A percentile compares a stretch with the other conserved stretches of the same genome.
phyloP scores from a whole-genome alignment of 2,329 filamentous ascomycete species.

The Chaetomiaceae sp. region DNA sequence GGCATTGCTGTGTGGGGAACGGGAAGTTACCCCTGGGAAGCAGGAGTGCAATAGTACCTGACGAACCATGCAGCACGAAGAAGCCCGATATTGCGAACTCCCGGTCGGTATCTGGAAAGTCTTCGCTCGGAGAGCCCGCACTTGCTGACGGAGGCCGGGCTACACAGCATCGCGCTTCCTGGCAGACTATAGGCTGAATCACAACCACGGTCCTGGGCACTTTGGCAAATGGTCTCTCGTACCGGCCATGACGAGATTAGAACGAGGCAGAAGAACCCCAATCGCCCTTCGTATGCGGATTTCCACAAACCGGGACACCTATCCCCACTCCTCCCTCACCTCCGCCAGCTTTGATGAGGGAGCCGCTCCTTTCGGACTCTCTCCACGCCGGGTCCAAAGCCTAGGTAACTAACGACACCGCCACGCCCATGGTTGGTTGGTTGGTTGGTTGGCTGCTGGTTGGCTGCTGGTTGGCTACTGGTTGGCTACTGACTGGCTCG shows the following conservation, averaged over 20 bases:
- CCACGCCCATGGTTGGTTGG: neutral
- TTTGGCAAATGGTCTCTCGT: neutral
- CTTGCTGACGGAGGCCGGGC: neutral
- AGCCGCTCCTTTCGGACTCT: conserved; percentile 11
- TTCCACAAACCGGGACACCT: conserved; percentile 19
- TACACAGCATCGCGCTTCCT: conserved; percentile 4
- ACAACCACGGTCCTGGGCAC: neutral
- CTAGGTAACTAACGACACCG: neutral
- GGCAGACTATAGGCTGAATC: conserved; percentile 20
- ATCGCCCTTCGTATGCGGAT: neutral
- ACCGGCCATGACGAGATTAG: neutral
- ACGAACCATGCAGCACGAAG: neutral
- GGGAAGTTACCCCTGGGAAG: conserved; percentile 11
- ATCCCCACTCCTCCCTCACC: neutral
- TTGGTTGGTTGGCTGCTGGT: too few relatives aligned
- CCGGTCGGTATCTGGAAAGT: neutral
- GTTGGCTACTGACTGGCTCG: too few relatives aligned
- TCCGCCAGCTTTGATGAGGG: neutral
- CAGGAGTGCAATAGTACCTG: neutral
- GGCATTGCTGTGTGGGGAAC: conserved; percentile 15
- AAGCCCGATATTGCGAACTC: neutral
- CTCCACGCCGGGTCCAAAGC: conserved; percentile 7
- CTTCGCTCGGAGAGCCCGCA: neutral
- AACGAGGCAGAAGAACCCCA: neutral
- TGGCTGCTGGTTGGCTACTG: too few relatives aligned